Percentiles rank a stretch among this genome's conserved stretches.
phyloP scores from a whole-genome alignment of 768 basidiomycete species.

The Podaxis mareebaensis region DNA sequence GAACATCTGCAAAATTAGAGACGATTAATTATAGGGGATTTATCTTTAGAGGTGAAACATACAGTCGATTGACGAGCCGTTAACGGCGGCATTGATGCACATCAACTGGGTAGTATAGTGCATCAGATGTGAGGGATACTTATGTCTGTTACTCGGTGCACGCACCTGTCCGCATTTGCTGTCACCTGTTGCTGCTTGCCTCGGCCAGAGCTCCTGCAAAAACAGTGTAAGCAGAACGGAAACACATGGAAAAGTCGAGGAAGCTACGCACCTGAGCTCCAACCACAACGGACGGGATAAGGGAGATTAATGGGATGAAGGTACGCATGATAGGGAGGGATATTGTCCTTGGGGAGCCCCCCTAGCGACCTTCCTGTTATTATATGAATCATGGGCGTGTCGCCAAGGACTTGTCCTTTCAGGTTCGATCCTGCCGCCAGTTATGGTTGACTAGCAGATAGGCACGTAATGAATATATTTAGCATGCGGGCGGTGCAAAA shows the following conservation, averaged over 20 bases:
- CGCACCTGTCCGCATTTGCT: slow-evolving; percentile 31
- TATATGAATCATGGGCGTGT: slow-evolving; percentile 1
- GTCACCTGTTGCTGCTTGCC: slow-evolving; percentile 24
- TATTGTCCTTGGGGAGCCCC: background rate
- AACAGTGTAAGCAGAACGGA: background rate
- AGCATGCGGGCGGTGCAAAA: background rate
- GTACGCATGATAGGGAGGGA: background rate
- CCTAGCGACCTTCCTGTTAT: background rate
- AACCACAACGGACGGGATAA: background rate
- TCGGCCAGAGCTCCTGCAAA: background rate
- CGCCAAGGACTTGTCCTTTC: slow-evolving; percentile 7
- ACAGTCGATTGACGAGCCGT: slow-evolving; percentile 47
- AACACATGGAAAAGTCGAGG: background rate
- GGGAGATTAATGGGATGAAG: background rate
- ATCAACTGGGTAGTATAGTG: slow-evolving; percentile 33
- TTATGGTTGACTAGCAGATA: background rate
- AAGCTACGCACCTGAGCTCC: background rate
- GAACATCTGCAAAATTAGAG: slow-evolving; percentile 37
- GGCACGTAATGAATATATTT: background rate
- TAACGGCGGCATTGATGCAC: slow-evolving; percentile 49
- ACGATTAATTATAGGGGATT: background rate
- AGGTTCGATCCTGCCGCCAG: background rate
- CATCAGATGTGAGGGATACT: slow-evolving; percentile 4
- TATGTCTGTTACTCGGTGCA: background rate
- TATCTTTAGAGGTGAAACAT: slow-evolving; percentile 16